Base-by-base conservation (phyloP, 352 stramenopile species). In the Stramenopiles sp. region DNA sequence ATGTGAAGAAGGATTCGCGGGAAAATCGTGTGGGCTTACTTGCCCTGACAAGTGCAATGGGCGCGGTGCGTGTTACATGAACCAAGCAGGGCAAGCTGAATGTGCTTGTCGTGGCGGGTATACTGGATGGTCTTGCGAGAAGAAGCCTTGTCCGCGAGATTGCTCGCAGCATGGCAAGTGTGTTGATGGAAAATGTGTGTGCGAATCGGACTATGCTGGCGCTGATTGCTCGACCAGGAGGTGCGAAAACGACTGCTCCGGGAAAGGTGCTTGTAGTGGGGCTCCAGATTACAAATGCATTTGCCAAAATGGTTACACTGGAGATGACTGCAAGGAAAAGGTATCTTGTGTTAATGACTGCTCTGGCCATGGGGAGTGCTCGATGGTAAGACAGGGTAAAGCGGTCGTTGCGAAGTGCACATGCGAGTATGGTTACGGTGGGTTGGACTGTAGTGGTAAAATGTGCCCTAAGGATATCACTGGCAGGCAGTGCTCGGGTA, bases 251-350 rank as follows among this genome's bases (percentile, higher is more conserved):
- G 71, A 33, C 30, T 78, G 71, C 14, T 78, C 71, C 4, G 71
- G 71, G 22, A 31, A 78, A 31, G 71, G 71, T 8, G 30, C 30
- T 4, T 78, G 71, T 14, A 33, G 31, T 31, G 71, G 71, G 1
- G 71, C 30, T 14, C 30, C 71, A 33, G 31, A 78, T 8, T 31
- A 33, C 71, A 31, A 78, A 33, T 78, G 71, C 22, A 78, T 31
- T 31, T 78, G 71, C 71, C 31, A 33, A 31, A 33, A 33, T 14
- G 71, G 71, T 33, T 78, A 14, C 22, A 33, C 71, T 33, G 71
- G 71, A 14, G 71, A 78, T 14, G 71, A 78, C 71, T 78, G 71
- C 71, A 78, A 78, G 71, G 30, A 33, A 33, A 78, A 78, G 22
- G 71, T 33, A 14, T 14, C 4, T 33, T 78, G 71, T 14, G 22